Base-by-base conservation (phyloP, 2,329 filamentous ascomycete genomes). In the Penicillium fuscoglaucum region DNA sequence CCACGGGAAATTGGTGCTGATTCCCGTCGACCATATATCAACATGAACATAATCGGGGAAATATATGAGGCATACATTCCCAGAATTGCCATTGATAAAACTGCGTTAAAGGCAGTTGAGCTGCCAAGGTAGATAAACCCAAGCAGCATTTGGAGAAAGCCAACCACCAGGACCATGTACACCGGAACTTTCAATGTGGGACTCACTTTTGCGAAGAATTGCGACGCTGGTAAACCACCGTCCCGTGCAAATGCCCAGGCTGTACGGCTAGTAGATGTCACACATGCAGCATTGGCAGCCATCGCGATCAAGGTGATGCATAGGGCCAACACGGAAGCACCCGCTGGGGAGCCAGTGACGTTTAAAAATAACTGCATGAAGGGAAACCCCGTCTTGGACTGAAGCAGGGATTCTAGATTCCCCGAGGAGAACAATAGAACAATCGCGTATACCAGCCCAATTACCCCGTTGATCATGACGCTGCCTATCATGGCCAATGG, bases 211-310 rank as follows among this genome's bases (percentile, higher is more conserved):
- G 73, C 68, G 12, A 82, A 69, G 59, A 74, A 76, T 19, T 61
- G 47, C 21, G 76, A 74, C n/a, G 73, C 76, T 0, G 81, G 81
- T 1, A 83, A 59, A 3, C 80, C 82, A 15, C 73, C 67, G 63
- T 84, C 82, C 5, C 82, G 74, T 10, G 82, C 80, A 63, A 84
- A 83, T 19, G 79, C 80, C 81, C 81, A 83, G 58, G 63, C 62
- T 6, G 63, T 66, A 33, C 62, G 63, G 43, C 63, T 66, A 2
- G 63, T 63, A 15, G 63, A 64, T 15, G 63, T 66, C 26, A 60
- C 50, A 19, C 63, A 54, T 29, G 63, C 63, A 8, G 63, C 60
- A 48, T 66, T 66, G 5, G 63, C 63, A n/a, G 63, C 63, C 19
- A 53, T 24, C 1, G 63, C 63, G 13, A 59, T 48, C 17, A 64